These are phyloP conservation scores for Cladorrhinum samala DNA, from an alignment of 495 filamentous ascomycete species.

Conservation along the genomic window DNA sequence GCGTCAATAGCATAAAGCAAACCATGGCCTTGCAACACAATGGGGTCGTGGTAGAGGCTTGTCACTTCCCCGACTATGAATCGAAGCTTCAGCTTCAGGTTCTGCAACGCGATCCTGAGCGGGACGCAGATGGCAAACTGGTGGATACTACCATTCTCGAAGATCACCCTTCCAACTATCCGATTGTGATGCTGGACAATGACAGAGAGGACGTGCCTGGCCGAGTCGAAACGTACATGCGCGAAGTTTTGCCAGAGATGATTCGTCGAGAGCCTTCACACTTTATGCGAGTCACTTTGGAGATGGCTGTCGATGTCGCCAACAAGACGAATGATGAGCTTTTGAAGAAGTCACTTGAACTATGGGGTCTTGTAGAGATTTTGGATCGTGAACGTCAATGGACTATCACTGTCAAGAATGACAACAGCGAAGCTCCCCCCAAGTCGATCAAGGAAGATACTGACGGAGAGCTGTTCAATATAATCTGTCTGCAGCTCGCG, in stretches of 20 bases:
- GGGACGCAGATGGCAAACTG: conserved; percentile 28
- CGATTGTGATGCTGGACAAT: conserved; percentile 55
- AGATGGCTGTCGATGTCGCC: conserved; percentile 50
- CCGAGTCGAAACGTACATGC: conserved; percentile 66
- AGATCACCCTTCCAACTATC: conserved; percentile 23
- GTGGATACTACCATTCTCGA: conserved; percentile 35
- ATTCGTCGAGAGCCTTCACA: conserved; percentile 59
- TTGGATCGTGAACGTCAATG: conserved; percentile 63
- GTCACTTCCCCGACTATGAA: conserved; percentile 57
- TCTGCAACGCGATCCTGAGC: conserved; percentile 43
- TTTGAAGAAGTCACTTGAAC: conserved; percentile 60
- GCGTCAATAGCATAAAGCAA: conserved; percentile 54
- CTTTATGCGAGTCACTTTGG: conserved; percentile 62
- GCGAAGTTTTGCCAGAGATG: conserved; percentile 54
- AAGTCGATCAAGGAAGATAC: conserved; percentile 35
- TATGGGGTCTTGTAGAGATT: conserved; percentile 72
- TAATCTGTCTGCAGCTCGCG: conserved; percentile 62
- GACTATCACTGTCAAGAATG: conserved; percentile 46
- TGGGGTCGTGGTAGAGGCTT: conserved; percentile 59
- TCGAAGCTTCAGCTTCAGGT: conserved; percentile 50
- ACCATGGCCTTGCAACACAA: conserved; percentile 51
- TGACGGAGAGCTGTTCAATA: conserved; percentile 40
- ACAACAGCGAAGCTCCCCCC: conserved; percentile 22
- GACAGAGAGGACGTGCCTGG: conserved; percentile 61
- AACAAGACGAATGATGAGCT: conserved; percentile 55